Base-by-base conservation (phyloP, 1,284 basidiomycete species). In the Ceratobasidium sp. region DNA sequence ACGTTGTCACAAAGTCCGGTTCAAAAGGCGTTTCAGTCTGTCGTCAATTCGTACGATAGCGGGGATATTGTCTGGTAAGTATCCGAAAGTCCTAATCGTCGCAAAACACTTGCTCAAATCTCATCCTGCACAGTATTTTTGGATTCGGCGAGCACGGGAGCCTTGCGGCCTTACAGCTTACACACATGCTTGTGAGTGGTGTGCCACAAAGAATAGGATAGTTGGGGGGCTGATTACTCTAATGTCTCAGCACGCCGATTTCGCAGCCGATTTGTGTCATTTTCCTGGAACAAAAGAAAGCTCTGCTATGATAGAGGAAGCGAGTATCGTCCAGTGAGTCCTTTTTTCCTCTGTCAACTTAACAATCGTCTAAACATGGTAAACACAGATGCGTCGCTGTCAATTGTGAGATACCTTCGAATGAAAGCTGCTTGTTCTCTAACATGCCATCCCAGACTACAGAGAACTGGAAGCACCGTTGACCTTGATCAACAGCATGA, bases 311-410 rank as follows among this genome's bases (percentile, higher is more conserved):
- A 38, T 33, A 18, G 66, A 68, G 46, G 66, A 68, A 38, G 30
- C 33, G 8, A 23, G 48, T 35, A 27, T 68, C 12, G 66, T 68
- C 27, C 46, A 68, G 44, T 68, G 35, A 54, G 66, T 68, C 8
- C 7, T 4, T 12, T 14, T n/a, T 55, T 20, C 4, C 38, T 2
- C 18, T 8, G 33, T 12, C 60, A 8, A 33, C 2, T 2, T 16
- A 20, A 23, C 27, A 18, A n/a, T 46, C 8, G 48, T 48, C 50
- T 33, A 3, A 52, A 50, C 48, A 35, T 35, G 8, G 6, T n/a
- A 5, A 8, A 64, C 7, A 18, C 10, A 68, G 66, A 33, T 68
- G 66, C n/a, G 66, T 68, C 6, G 66, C 66, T 3, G 66, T 68
- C 30, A 54, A 52, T 18, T 68, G 66, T 68, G 20, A 52, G 66